Percentiles rank a stretch among this genome's conserved stretches.
Conservation (phyloP, 768 basidiomycete genomes). For the Leccinum variicolor region DNA sequence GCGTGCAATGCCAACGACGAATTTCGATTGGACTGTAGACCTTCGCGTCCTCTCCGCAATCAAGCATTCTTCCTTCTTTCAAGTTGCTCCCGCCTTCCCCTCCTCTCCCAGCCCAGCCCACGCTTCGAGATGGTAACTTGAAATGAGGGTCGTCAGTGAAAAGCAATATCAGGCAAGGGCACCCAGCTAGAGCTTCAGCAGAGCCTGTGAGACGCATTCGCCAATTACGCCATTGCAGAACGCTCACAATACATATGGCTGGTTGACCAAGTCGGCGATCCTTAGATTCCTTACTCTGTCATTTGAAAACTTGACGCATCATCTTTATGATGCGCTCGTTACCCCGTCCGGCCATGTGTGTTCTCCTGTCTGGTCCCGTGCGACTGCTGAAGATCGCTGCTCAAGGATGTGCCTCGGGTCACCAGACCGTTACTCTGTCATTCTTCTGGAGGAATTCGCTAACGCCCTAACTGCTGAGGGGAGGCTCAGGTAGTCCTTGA, state of each 20-base stretch:
- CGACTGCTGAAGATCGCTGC: slow-evolving; percentile 30
- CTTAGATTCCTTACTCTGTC: slow-evolving; percentile 45
- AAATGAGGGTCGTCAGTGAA: slow-evolving; percentile 66
- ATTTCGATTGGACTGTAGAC: slow-evolving; percentile 29
- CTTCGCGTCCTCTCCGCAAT: slow-evolving; percentile 91
- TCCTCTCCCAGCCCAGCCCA: slow-evolving; percentile 50
- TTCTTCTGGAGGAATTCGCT: slow-evolving; percentile 54
- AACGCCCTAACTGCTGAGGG: slow-evolving; percentile 25
- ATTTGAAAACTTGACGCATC: slow-evolving; percentile 44
- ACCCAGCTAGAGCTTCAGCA: slow-evolving; percentile 63
- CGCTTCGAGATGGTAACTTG: slow-evolving; percentile 42
- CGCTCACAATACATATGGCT: slow-evolving; percentile 2
- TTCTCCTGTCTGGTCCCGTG: slow-evolving; percentile 47
- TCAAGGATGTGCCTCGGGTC: slow-evolving; percentile 37
- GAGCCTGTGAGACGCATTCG: slow-evolving; percentile 30
- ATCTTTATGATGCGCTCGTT: slow-evolving; percentile 41
- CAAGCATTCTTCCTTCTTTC: slow-evolving; percentile 84
- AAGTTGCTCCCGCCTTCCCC: slow-evolving; percentile 49
- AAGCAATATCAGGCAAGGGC: slow-evolving; percentile 44
- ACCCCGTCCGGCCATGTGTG: slow-evolving; percentile 46
- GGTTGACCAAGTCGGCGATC: slow-evolving; percentile 36
- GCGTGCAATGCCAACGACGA: too few relatives aligned
- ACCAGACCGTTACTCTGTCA: slow-evolving; percentile 46
- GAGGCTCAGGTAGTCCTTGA: too few relatives aligned
- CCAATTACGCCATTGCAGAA: neutral